Evolutionary conservation across 805 yeast species (phyloP), one percentile per base, ranked within the genome.

Genomic region (Candida xyloterini): DNA sequence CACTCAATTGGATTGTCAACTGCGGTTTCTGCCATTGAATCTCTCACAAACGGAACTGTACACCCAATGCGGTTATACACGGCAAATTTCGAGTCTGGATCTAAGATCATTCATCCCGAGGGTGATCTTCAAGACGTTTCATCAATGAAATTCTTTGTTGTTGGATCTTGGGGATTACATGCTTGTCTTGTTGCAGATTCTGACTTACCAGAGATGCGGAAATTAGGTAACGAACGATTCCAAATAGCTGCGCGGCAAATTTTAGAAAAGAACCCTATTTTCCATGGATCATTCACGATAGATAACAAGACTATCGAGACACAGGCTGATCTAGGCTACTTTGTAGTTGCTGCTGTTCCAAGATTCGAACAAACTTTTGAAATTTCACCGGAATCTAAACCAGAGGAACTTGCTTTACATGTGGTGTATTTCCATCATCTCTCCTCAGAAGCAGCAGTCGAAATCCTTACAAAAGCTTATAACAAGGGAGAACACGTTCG

Each of bases 151-250:
- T 68, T 80, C 54, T 43, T 74, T 13, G 86, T 86, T 2, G 95
- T 89, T 8, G 69, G 78, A 0, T 84, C 95, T 0, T 80, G 95
- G 86, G 95, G 83, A 0, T 76, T 88, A 47, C 97, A 90, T 61
- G 88, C 96, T 2, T 76, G 89, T 3, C 61, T 90, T 35, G 89
- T 90, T 2, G 90, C 90, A 22, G 83, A 83, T 41, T 78, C 90
- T 37, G 91, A 87, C 48, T 69, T 79, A 0, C 79, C 81, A 0
- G 83, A 81, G 49, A 63, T 83, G 57, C 68, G 89, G 10, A 68
- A 68, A 35, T 66, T 71, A 44, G 96, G 95, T 1, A 53, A 68
- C 6, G 76, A 77, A 29, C 63, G 95, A 39, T 90, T 90, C 60
- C 65, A 71, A 43, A 60, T 77, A 26, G 95, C 96, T 0, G 95